A percentile compares a stretch with the other conserved stretches of the same genome.
Evolutionary conservation across 306 rosid species (phyloP).

Genomic region (Begonia fuchsioides): DNA sequence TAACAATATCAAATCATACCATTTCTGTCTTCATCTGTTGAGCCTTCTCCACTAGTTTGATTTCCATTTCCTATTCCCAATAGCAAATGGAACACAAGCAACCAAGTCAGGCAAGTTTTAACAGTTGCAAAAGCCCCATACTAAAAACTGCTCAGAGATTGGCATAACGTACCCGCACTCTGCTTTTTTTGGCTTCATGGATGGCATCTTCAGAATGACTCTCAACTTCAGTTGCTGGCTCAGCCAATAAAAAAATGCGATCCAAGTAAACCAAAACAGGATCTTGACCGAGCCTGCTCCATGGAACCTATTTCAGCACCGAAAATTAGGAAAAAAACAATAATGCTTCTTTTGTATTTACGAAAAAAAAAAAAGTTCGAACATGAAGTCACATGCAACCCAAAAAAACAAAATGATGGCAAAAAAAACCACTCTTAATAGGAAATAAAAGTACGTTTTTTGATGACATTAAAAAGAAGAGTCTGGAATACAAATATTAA

Average conservation of each 20-base stretch:
- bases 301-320: constrained; percentile 54
- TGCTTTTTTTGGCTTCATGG: constrained; percentile 81
- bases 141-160: constrained; percentile 1
- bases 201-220: constrained; percentile 69
- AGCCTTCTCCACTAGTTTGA: constrained; percentile 67
- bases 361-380: neutral
- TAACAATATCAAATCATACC: constrained; percentile 32
- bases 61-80: constrained; percentile 79
- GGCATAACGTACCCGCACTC: constrained; percentile 45
- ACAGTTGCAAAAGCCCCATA: constrained; percentile 6
- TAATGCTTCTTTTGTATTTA: neutral
- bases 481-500: too few species aligned
- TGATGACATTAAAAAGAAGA: too few species aligned
- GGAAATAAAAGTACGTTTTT: too few species aligned
- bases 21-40: constrained; percentile 59
- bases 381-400: neutral
- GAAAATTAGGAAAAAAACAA: neutral
- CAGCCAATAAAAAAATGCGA: constrained; percentile 86
- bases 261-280: constrained; percentile 84
- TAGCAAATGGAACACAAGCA: constrained; percentile 13
- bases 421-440: too few species aligned
- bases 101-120: neutral
- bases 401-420: too few species aligned
- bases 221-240: constrained; percentile 90
- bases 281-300: constrained; percentile 99